These are phyloP conservation scores for Tephrocybe sp. DNA, from an alignment of 768 basidiomycete genomes.

Conservation along the genomic window DNA sequence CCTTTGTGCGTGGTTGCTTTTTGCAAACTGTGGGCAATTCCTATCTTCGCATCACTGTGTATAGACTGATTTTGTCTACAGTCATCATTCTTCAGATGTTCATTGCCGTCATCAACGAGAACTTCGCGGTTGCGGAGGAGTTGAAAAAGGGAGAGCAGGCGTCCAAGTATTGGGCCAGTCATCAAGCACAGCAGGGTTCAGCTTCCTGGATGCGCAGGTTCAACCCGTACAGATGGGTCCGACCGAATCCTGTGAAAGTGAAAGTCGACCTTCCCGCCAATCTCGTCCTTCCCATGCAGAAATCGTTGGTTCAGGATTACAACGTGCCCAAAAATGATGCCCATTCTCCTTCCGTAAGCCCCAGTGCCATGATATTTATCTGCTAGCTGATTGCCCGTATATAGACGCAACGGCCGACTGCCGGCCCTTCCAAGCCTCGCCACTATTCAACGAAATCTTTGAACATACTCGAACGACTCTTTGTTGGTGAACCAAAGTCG, in stretches of 20 bases:
- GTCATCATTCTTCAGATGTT: conserved; percentile 95
- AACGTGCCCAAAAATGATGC: conserved; percentile 35
- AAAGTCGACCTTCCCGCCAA: conserved; percentile 73
- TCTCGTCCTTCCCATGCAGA: conserved; percentile 78
- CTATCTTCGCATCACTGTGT: not conserved
- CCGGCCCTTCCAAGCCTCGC: conserved; percentile 32
- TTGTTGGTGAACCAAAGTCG: conserved; percentile 52
- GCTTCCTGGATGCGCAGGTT: conserved; percentile 69
- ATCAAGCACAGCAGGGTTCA: conserved; percentile 50
- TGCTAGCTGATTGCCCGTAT: conserved; percentile 2
- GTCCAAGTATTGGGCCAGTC: conserved; percentile 61
- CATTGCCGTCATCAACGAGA: conserved; percentile 96
- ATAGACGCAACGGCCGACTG: conserved; percentile 25
- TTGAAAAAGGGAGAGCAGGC: conserved; percentile 83
- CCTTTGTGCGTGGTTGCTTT: conserved; percentile 82
- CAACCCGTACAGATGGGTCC: conserved; percentile 89
- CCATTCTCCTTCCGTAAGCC: conserved; percentile 29
- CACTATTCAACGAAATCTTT: conserved; percentile 62
- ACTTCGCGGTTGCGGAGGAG: conserved; percentile 91
- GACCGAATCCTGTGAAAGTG: conserved; percentile 69
- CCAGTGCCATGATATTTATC: not conserved
- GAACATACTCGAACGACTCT: conserved; percentile 62
- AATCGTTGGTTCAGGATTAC: conserved; percentile 66
- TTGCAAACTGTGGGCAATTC: conserved; percentile 77
- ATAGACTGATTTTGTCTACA: conserved; percentile 26